These are phyloP conservation scores for Emmonsia crescens DNA, from an alignment of 2,329 filamentous ascomycete genomes.

Conservation along the genomic window DNA sequence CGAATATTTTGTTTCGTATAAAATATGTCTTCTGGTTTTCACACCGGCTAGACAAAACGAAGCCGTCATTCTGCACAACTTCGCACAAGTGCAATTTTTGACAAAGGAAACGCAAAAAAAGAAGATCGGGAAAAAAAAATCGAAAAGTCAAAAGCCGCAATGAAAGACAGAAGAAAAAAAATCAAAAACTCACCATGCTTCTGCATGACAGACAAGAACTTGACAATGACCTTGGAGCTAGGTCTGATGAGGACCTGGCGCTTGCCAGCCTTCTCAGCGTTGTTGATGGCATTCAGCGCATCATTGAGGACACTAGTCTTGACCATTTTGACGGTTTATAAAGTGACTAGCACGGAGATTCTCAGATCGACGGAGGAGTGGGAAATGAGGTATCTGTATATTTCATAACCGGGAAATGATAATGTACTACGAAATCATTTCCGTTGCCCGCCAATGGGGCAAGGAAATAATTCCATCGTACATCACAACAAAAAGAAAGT, in stretches of 20 bases:
- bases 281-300: constrained; percentile 99
- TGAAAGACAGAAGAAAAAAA: background rate
- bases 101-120: constrained; percentile 7
- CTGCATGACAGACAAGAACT: constrained; percentile 99
- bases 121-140: background rate
- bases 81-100: background rate
- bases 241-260: constrained; percentile 97
- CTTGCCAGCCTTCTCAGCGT: constrained; percentile 99
- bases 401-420: background rate
- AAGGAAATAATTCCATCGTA: constrained; percentile 1
- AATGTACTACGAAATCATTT: constrained; percentile 8
- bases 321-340: constrained; percentile 77
- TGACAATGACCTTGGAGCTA: constrained; percentile 98
- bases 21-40: background rate
- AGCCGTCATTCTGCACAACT: background rate
- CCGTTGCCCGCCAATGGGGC: background rate
- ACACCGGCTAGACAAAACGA: background rate
- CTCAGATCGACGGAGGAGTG: constrained; percentile 35
- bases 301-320: constrained; percentile 99
- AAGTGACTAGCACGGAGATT: constrained; percentile 36
- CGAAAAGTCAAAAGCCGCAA: constrained; percentile 7
- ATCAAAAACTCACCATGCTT: constrained; percentile 73
- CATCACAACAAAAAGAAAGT: constrained; percentile 26
- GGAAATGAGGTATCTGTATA: constrained; percentile 49
- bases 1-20: constrained; percentile 45